phyloP scores from a whole-genome alignment of 495 filamentous ascomycete species.

The Penicillium coffeae region DNA sequence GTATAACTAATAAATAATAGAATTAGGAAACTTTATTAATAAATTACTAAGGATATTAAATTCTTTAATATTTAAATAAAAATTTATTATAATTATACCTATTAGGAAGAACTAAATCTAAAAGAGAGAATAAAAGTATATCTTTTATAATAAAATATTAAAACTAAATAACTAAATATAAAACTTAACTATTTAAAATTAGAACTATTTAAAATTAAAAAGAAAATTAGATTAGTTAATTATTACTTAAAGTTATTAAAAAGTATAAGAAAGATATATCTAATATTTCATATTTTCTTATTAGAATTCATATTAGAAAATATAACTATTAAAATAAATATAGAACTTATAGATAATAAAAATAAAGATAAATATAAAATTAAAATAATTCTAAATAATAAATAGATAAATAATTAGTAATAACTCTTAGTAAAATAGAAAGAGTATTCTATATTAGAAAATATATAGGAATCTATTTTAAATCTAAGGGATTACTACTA shows the following conservation, averaged over 20 bases:
- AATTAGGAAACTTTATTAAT: slow-evolving; percentile 1
- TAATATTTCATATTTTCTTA: slow-evolving; percentile 13
- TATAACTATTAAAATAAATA: slow-evolving; percentile 1
- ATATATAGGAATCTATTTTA: slow-evolving; percentile 14
- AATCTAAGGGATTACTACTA: slow-evolving; percentile 9
- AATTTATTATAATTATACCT: slow-evolving; percentile 15
- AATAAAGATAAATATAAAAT: slow-evolving; percentile 11
- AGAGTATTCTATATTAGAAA: slow-evolving; percentile 8
- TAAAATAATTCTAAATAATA: slow-evolving; percentile 5
- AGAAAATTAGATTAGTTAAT: slow-evolving; percentile 10
- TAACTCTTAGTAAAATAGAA: slow-evolving; percentile 9
- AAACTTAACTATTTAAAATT: slow-evolving; percentile 29
- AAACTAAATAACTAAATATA: slow-evolving; percentile 24
- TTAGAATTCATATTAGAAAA: slow-evolving; percentile 8
- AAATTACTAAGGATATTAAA: neutral
- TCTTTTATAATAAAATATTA: slow-evolving; percentile 19
- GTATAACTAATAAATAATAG: neutral
- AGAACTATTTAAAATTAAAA: slow-evolving; percentile 9
- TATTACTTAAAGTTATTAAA: slow-evolving; percentile 8
- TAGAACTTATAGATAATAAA: slow-evolving; percentile 5
- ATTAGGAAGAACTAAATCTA: slow-evolving; percentile 15
- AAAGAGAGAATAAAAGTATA: slow-evolving; percentile 29
- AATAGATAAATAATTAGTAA: slow-evolving; percentile 1
- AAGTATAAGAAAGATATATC: slow-evolving; percentile 10
- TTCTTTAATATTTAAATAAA: slow-evolving; percentile 12